Base-by-base conservation (phyloP, 129 eudicot species). In the Chrysanthemum seticuspe region DNA sequence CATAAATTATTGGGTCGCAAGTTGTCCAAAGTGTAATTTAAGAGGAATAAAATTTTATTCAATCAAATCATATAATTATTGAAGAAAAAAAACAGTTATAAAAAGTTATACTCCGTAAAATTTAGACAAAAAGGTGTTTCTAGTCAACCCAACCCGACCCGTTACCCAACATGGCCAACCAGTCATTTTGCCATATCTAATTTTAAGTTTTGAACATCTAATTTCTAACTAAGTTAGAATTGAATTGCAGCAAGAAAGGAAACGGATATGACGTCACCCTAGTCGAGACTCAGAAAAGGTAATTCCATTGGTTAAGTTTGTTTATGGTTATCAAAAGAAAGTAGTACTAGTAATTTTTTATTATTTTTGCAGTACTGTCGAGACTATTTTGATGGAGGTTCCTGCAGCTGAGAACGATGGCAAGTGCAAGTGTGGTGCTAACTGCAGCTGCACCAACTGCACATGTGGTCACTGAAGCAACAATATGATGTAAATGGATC, bases 341-440 rank as follows among this genome's bases (percentile, higher is more conserved):
- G n/a, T n/a, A 49, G 40, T 63, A 7, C 0, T 31, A 7, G n/a
- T 68, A 14, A 0, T 12, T 44, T 58, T n/a, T 18, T 18, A 57
- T 14, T 15, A 50, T 10, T 36, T 65, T 59, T 80, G 86, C 85
- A 89, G 89, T 74, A 78, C 54, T 72, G 49, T 57, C 14, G 92
- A 84, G 83, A 67, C 74, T 29, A 31, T 72, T 2, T 70, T 77
- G 58, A 70, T 79, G 80, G 85, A 79, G 73, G 83, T 78, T n/a
- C 70, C 81, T 27, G 87, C 78, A 67, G 82, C 84, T 14, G 86
- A 85, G 83, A 53, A 81, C 27, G 85, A 85, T 54, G 89, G 87
- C 67, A 86, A 83, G 79, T 90, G 91, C 89, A 83, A 85, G 81
- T 88, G 97, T 73, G 95, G 90, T 13, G 47, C 76, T 12, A 77